Percentiles rank a stretch among this genome's conserved stretches.
These are phyloP conservation scores for Xylariaceae sp. DNA, from an alignment of 2,329 filamentous ascomycete genomes.

Conservation along the genomic window DNA sequence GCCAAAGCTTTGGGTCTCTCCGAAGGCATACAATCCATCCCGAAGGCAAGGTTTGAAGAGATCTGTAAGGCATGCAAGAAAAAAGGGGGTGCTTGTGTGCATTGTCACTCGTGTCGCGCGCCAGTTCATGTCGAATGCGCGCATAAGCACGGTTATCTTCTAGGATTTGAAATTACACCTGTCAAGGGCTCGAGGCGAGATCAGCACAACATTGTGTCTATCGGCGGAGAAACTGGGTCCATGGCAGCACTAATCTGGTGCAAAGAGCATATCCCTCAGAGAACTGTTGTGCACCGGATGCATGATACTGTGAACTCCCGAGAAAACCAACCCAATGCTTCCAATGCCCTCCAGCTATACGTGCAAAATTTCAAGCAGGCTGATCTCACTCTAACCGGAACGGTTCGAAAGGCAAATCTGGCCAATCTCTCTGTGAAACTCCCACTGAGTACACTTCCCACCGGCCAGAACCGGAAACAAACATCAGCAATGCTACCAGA, in stretches of 20 bases:
- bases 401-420: slow-evolving; percentile 85
- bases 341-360: slow-evolving; percentile 78
- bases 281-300: slow-evolving; percentile 72
- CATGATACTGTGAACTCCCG: slow-evolving; percentile 66
- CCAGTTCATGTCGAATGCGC: slow-evolving; percentile 88
- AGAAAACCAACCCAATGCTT: slow-evolving; percentile 21
- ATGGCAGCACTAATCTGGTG: slow-evolving; percentile 89
- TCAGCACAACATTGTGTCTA: slow-evolving; percentile 70
- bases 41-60: slow-evolving; percentile 67
- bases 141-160: slow-evolving; percentile 72
- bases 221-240: slow-evolving; percentile 76
- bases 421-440: slow-evolving; percentile 61
- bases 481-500: slow-evolving; percentile 47
- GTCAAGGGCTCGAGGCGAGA: slow-evolving; percentile 87
- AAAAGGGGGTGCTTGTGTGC: slow-evolving; percentile 71
- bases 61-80: slow-evolving; percentile 81
- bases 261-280: slow-evolving; percentile 74
- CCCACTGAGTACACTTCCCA: slow-evolving; percentile 37
- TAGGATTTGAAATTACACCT: slow-evolving; percentile 87
- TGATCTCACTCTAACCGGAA: slow-evolving; percentile 83
- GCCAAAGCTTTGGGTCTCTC: slow-evolving; percentile 77
- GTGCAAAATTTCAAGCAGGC: slow-evolving; percentile 91
- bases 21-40: slow-evolving; percentile 84
- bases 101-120: slow-evolving; percentile 69
- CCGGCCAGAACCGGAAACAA: slow-evolving; percentile 46